Evolutionary conservation across 352 stramenopile genomes (phyloP).

Genomic region (Phytophthora megakarya): DNA sequence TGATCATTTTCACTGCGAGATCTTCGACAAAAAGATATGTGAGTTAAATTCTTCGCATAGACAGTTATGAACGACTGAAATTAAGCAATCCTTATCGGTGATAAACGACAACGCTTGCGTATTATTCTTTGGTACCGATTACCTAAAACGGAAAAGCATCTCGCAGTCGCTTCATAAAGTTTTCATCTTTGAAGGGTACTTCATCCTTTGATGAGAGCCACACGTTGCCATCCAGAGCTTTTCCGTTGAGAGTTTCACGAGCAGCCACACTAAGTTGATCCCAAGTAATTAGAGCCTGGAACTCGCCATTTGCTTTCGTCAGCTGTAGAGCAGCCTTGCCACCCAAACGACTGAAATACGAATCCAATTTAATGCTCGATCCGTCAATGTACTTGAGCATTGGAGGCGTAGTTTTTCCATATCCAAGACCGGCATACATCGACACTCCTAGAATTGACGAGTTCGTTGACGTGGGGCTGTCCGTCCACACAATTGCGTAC

Average conservation of each 20-base stretch:
- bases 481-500: conserved; percentile 47
- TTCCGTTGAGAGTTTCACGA: conserved; percentile 20
- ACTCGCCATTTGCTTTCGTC: conserved; percentile 28
- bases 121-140: no score
- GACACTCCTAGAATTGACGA: conserved; percentile 29
- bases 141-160: conserved; percentile 21
- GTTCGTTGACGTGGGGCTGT: conserved; percentile 25
- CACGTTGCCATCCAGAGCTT: conserved; percentile 14
- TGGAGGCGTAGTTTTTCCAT: conserved; percentile 30
- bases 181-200: conserved; percentile 22
- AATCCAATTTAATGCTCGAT: conserved; percentile 39
- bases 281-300: conserved; percentile 37
- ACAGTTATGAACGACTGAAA: no score
- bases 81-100: no score
- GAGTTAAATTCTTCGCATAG: no score
- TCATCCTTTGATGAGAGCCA: conserved; percentile 16
- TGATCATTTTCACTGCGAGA: no score
- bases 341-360: conserved; percentile 17
- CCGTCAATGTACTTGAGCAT: conserved; percentile 31
- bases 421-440: conserved; percentile 32
- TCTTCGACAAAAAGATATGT: no score
- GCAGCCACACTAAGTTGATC: conserved; percentile 34
- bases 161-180: conserved; percentile 16
- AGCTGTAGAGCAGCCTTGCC: conserved; percentile 24
- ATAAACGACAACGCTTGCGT: no score